Base-by-base conservation (phyloP, 495 filamentous ascomycete species). In the Chaetomium tenue region DNA sequence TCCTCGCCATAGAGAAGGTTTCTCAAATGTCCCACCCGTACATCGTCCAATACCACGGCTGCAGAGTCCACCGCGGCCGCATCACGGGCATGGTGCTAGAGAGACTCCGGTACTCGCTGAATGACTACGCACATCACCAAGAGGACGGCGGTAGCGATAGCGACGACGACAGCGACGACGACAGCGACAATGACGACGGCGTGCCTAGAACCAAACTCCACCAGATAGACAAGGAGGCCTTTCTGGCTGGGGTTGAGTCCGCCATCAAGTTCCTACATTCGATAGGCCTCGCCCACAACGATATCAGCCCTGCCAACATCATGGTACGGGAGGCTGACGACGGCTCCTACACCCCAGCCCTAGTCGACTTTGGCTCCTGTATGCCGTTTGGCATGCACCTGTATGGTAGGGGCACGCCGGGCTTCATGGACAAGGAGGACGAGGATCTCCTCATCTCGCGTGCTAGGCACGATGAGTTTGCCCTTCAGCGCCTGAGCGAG, bases 11-110 rank as follows among this genome's bases (percentile, higher is more conserved):
- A 8, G 33, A 37, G 33, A 37, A 37, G 8, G 33, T 37, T 8
- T 37, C 33, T 1, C 1, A 37, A 8, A 37, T n/a, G 15, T 25
- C 51, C 20, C 50, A 52, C 9, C 50, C 50, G 18, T 22, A 52
- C 50, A 52, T 52, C 25, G 25, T 54, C 51, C 51, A 26, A 8
- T 54, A 54, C 26, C 51, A 33, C 51, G 51, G 51, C 16, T 54
- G 51, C 51, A 12, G 51, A 2, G 13, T 33, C 51, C 26, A 18
- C 5, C 51, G 51, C 51, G 51, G 51, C 26, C 51, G 51, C 13
- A 54, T 54, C 51, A 54, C 51, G 0, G 0, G 26, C 13, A 54
- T 54, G 26, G 20, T 30, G 1, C 15, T 54, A 13, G 51, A 54
- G 13, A 8, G 3, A 0, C 51, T 54, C 26, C 13, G 30, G 26